A percentile compares a stretch with the other conserved stretches of the same genome.
These are phyloP conservation scores for Termitomyces titanicus DNA, from an alignment of 768 basidiomycete genomes.

Conservation along the genomic window DNA sequence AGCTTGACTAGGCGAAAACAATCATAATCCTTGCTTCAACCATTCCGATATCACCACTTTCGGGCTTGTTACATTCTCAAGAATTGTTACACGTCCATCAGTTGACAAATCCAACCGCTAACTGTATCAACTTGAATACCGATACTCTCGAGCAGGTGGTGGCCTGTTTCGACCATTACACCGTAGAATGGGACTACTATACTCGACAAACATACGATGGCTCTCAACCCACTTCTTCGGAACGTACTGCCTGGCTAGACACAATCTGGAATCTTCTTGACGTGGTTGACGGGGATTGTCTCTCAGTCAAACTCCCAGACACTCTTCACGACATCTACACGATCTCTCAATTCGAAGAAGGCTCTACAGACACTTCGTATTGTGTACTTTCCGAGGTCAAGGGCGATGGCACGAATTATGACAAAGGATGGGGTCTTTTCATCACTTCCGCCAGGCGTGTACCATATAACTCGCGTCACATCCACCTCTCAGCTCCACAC, in stretches of 20 bases:
- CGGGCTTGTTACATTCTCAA: neutral
- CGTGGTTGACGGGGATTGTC: conserved; percentile 27
- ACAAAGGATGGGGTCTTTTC: conserved; percentile 35
- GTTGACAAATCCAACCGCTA: neutral
- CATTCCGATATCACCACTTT: neutral
- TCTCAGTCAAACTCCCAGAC: conserved; percentile 23
- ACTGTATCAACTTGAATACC: neutral
- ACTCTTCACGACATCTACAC: conserved; percentile 23
- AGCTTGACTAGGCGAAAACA: no score
- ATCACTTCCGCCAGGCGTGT: conserved; percentile 25
- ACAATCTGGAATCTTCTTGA: conserved; percentile 23
- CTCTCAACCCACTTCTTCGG: conserved; percentile 26
- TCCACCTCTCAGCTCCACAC: conserved; percentile 47
- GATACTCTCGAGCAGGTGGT: conserved; percentile 11
- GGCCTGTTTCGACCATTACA: conserved; percentile 29
- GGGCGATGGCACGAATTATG: conserved; percentile 11
- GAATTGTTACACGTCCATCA: neutral
- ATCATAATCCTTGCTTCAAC: neutral
- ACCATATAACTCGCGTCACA: conserved; percentile 18
- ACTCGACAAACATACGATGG: conserved; percentile 23
- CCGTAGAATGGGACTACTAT: conserved; percentile 26
- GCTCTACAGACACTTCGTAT: conserved; percentile 18
- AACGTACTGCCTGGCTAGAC: conserved; percentile 27
- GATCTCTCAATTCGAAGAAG: conserved; percentile 23
- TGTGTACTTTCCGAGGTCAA: conserved; percentile 29